Base-by-base conservation (phyloP, 305 asterid species). In the Ilex paraguariensis region DNA sequence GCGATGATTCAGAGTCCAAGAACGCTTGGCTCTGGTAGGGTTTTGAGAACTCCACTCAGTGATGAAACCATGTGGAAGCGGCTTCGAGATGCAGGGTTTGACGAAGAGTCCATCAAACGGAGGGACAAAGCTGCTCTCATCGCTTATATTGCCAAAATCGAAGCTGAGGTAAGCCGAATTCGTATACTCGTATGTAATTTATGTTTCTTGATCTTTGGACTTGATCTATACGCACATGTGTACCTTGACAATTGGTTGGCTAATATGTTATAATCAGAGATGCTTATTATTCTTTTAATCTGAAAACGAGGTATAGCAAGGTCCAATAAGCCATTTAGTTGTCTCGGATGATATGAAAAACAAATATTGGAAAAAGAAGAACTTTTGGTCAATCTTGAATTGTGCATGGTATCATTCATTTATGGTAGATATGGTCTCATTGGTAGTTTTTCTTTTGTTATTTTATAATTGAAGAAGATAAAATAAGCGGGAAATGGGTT, bases 91-190 rank as follows among this genome's bases (percentile, higher is more conserved):
- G 95, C 95, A 2, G 99, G 98, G 4, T 86, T 94, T 60, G 98
- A 90, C 66, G 98, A 94, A 70, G 98, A 94, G 54, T 83, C 97
- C 39, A 80, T 94, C 74, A 88, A 86, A 64, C 96, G 95, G 56
- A 80, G 96, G 63, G 99, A 94, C 66, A 94, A 94, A 68, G 87
- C 95, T 6, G 80, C 98, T 13, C 97, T 90, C 54, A 81, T 94
- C 61, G 93, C 96, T 44, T 87, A 81, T 77, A 90, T 94, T 54
- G 88, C 98, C 52, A 88, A 85, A 77, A 81, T 90, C 56, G 97
- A 94, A 84, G 82, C 91, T 57, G 94, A 91, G 95, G 99, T 93
- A 6, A 56, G 15, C 44, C 42, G 9, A 36, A 4, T 36, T 36
- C 42, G 2, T 21, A 36, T 8, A 36, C 42, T 36, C 42, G 9